These are phyloP conservation scores for Cajanus cajan DNA, from an alignment of 306 rosid genomes.

Conservation along the genomic window DNA sequence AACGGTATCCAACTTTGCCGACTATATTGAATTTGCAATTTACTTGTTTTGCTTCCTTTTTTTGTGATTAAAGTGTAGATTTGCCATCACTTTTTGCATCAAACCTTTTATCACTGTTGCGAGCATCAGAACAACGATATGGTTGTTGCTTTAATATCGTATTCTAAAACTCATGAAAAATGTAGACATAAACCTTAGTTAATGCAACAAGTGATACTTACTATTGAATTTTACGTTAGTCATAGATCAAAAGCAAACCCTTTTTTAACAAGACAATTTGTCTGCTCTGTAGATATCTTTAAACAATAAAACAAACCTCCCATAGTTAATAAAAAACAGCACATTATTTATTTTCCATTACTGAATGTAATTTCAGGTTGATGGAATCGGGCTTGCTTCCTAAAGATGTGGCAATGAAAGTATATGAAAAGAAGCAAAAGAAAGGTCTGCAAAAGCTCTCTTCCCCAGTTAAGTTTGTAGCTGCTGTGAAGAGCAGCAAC, in stretches of 20 bases:
- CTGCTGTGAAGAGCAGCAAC: slow-evolving; percentile 38
- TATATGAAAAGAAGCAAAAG: slow-evolving; percentile 64
- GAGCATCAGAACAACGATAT: neutral
- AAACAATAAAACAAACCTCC: neutral
- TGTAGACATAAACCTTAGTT: neutral
- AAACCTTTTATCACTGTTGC: neutral
- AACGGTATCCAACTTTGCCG: no score
- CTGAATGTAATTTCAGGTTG: slow-evolving; percentile 61
- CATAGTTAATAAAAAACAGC: neutral
- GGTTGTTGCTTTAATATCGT: slow-evolving; percentile 9
- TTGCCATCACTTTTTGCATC: neutral
- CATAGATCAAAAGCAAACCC: neutral
- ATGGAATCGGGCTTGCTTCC: slow-evolving; percentile 91
- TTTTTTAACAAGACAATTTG: neutral
- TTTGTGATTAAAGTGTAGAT: neutral
- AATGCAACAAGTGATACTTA: no score
- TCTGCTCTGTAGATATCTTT: neutral
- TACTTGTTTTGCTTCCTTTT: neutral
- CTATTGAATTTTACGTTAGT: no score
- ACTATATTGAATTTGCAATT: neutral
- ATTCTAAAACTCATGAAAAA: neutral
- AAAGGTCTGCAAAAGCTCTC: slow-evolving; percentile 45
- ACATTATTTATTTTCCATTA: neutral
- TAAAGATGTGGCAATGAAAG: slow-evolving; percentile 60
- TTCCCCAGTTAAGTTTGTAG: slow-evolving; percentile 50